Percentiles rank a stretch among this genome's conserved stretches.
Conservation (phyloP, 169 alveolate species). For the Plasmodium billcollinsi region DNA sequence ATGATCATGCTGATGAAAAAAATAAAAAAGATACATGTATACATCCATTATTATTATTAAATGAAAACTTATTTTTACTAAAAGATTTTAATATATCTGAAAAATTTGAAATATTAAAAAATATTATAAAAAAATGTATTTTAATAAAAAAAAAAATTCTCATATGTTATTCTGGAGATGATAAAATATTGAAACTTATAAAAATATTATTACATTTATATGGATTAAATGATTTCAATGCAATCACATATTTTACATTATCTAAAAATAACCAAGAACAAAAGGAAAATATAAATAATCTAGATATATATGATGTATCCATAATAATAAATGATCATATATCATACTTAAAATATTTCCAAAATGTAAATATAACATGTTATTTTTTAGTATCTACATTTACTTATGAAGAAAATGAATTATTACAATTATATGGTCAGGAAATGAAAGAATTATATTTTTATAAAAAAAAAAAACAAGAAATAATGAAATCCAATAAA, state of each 20-base stretch:
- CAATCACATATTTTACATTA: not conserved
- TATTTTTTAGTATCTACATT: slow-evolving; percentile 30
- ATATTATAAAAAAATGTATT: slow-evolving; percentile 40
- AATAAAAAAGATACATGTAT: slow-evolving; percentile 26
- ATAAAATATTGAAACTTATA: slow-evolving; percentile 37
- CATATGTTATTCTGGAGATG: slow-evolving; percentile 65
- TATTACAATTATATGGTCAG: not conserved
- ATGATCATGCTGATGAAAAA: slow-evolving; percentile 45
- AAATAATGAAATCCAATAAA: slow-evolving; percentile 4
- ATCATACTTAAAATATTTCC: slow-evolving; percentile 12
- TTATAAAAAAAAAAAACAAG: slow-evolving; percentile 35
- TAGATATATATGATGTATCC: slow-evolving; percentile 28
- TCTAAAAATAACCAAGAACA: not conserved
- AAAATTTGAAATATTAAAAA: slow-evolving; percentile 61
- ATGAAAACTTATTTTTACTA: slow-evolving; percentile 31
- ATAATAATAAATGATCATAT: slow-evolving; percentile 46
- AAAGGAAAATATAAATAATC: not conserved
- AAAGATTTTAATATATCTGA: slow-evolving; percentile 74
- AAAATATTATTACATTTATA: slow-evolving; percentile 28
- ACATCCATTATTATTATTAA: slow-evolving; percentile 58
- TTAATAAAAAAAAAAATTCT: slow-evolving; percentile 49
- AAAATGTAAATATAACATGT: slow-evolving; percentile 11
- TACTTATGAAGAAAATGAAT: slow-evolving; percentile 44
- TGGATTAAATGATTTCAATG: not conserved
- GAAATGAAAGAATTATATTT: slow-evolving; percentile 35